Base-by-base conservation (phyloP, 441 rosid species). In the Jatropha podagrica region DNA sequence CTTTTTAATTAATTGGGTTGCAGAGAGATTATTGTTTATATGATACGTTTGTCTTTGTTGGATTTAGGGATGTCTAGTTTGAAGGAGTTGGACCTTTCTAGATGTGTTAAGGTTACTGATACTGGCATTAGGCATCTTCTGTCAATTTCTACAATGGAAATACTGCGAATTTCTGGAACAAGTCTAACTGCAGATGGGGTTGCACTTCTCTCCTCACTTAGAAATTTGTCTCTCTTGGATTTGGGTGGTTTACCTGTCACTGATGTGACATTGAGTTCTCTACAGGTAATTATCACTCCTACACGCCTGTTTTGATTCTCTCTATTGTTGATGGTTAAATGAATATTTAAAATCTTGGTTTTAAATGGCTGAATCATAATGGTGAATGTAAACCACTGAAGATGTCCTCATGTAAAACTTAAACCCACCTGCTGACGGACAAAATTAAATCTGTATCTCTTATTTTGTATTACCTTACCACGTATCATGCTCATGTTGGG, bases 211-310 rank as follows among this genome's bases (percentile, higher is more conserved):
- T 85, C 93, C 61, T 85, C 92, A 14, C 97, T 94, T 49, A 80
- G 74, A 76, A 83, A 86, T 59, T 81, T 96, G 83, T 84, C 86
- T n/a, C 74, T 83, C 52, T 74, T 94, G 68, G 97, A 94, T 79
- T 84, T 92, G 81, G 97, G 99, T 23, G 97, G 94, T 78, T 86
- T 96, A 76, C 96, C 92, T 41, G 98, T 92, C 23, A 87, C 88
- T 51, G 96, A 96, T 85, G 44, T 5, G 41, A 84, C 91, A 20
- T 78, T 96, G 80, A 83, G 38, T 59, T 87, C 92, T 77, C 91
- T 96, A 58, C 96, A 85, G 97, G 98, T 92, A 84, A 58, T 59
- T 54, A n/a, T 27, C 15, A 65, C 63, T 60, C 11, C 51, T 18
- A 13, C 1, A 32, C 18, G 32, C 52, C 37, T 69, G 55, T 15